Evolutionary conservation across 352 stramenopile genomes (phyloP), one percentile per base, ranked within the genome.

Genomic region (Pythium myriotylum): DNA sequence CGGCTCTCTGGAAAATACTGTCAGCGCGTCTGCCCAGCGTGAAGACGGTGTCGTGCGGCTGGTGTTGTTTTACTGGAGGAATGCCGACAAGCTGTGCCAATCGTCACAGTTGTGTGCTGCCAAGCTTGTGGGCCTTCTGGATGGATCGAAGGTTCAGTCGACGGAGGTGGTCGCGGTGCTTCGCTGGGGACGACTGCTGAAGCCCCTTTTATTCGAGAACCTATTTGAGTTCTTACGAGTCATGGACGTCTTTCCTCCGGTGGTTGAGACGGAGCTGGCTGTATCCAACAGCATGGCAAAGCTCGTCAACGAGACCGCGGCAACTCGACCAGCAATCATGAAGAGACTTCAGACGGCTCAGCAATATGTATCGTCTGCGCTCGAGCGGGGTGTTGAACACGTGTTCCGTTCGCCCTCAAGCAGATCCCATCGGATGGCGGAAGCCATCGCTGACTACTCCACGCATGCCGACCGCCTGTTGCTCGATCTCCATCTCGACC

Each of bases 121-220:
- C 16, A 88, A 85, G 29, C 40, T 85, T 20, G 61, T 73, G 5
- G 63, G 62, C 4, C n/a, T 84, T 4, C 52, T 60, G 4, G 47
- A 59, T 54, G 67, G 68, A 4, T 52, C 68, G 4, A 27, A 43
- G 0, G 57, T 64, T 20, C 53, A 43, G 2, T 23, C 24, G 0
- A 53, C 66, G 4, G 68, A 79, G 0, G 50, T 74, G 7, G 10
- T 73, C 16, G 67, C 77, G 54, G 62, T 77, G 16, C 35, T 86
- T 37, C 57, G 67, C 39, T 88, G 76, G 76, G 71, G 55, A n/a
- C 27, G 68, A 12, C n/a, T 72, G 49, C 33, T 83, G 1, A 73
- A 79, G 42, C 72, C 76, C 3, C 22, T 73, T 16, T 66, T 88
- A 24, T 86, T 88, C 51, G 60, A 76, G 17, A 59, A 68, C 8